Conservation (phyloP, 306 rosid species). For the Datisca glomerata region DNA sequence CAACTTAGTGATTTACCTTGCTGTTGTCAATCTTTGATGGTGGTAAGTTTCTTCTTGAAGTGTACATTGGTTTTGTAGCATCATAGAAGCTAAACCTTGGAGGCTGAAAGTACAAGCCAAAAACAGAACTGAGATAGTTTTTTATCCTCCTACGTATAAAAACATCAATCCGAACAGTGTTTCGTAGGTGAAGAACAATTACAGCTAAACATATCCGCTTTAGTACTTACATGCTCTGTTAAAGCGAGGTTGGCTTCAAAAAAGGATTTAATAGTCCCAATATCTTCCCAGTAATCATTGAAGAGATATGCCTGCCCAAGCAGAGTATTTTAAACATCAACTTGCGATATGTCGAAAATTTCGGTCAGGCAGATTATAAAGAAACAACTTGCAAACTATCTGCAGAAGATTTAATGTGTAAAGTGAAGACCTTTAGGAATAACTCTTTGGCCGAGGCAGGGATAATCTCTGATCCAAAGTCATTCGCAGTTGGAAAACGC, state of each 20-base stretch:
- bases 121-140: too few relatives aligned
- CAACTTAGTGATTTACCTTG: conserved; percentile 48
- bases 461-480: conserved; percentile 95
- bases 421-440: conserved; percentile 50
- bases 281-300: conserved; percentile 97
- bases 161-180: too few relatives aligned
- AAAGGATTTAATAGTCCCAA: conserved; percentile 93
- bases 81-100: conserved; percentile 72
- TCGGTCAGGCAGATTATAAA: too few relatives aligned
- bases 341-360: background rate
- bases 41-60: conserved; percentile 94
- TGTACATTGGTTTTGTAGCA: conserved; percentile 79
- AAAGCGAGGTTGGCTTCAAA: conserved; percentile 92
- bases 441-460: conserved; percentile 89
- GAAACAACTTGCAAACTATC: background rate
- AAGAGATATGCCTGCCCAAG: conserved; percentile 82
- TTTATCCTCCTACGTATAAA: too few relatives aligned
- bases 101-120: conserved; percentile 20
- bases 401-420: conserved; percentile 2
- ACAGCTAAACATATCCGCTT: too few relatives aligned
- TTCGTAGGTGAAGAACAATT: too few relatives aligned
- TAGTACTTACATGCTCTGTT: conserved; percentile 73
- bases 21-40: conserved; percentile 76
- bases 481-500: conserved; percentile 97
- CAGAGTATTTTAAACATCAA: too few relatives aligned